Conservation (phyloP, 2,329 filamentous ascomycete genomes). For the Arthrinium phaeospermum region DNA sequence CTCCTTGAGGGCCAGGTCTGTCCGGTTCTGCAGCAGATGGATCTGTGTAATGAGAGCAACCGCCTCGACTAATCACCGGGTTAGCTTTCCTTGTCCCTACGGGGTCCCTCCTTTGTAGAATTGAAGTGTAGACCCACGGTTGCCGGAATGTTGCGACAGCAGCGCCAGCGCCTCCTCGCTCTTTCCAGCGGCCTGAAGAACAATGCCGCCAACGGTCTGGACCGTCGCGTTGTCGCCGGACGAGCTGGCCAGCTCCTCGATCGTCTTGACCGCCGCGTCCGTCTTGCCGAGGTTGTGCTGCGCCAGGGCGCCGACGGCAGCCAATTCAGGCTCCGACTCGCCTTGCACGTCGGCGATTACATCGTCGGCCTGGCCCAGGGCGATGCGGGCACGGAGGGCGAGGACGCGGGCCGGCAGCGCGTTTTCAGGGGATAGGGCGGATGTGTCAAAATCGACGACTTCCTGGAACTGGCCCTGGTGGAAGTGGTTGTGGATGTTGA, state of each 20-base stretch:
- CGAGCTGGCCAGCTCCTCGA: constrained; percentile 71
- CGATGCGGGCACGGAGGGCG: constrained; percentile 81
- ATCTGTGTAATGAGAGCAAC: constrained; percentile 92
- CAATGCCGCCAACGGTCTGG: constrained; percentile 80
- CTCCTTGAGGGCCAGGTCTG: constrained; percentile 89
- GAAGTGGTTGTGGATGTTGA: constrained; percentile 75
- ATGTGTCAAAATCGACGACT: constrained; percentile 85
- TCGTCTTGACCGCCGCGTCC: constrained; percentile 65
- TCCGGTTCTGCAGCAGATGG: constrained; percentile 87
- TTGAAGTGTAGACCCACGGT: constrained; percentile 61
- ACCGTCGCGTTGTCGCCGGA: constrained; percentile 78
- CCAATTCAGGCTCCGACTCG: constrained; percentile 71
- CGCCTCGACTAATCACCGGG: constrained; percentile 63
- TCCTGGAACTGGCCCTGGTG: constrained; percentile 84
- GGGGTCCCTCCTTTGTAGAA: constrained; percentile 27
- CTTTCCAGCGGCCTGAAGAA: constrained; percentile 80
- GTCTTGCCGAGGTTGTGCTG: constrained; percentile 65
- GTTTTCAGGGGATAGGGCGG: constrained; percentile 80
- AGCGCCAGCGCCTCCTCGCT: constrained; percentile 85
- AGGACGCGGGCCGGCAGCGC: constrained; percentile 77
- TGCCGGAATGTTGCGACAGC: constrained; percentile 83
- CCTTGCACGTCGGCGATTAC: constrained; percentile 73
- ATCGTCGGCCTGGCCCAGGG: constrained; percentile 76
- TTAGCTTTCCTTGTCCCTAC: background rate
- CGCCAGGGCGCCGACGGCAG: constrained; percentile 78